phyloP scores from a whole-genome alignment of 2,329 filamentous ascomycete genomes.

The Hymenoscyphus scutula region DNA sequence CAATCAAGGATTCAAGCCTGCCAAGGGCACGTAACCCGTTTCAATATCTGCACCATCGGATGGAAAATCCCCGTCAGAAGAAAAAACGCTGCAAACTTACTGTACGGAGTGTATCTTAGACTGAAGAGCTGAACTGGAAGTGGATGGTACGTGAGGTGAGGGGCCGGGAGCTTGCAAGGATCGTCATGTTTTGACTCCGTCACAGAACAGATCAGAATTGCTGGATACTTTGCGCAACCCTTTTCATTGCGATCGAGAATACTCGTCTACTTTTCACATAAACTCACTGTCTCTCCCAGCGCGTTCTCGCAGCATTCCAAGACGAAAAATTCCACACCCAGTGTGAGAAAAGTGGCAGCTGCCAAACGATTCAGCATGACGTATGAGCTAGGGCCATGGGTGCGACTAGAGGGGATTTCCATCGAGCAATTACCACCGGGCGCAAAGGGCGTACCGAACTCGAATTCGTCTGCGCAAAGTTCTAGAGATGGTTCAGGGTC shows the following conservation, averaged over 20 bases:
- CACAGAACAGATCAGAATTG: slow-evolving; percentile 12
- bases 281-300: background rate
- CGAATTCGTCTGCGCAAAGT: background rate
- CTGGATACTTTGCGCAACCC: slow-evolving; percentile 8
- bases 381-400: slow-evolving; percentile 43
- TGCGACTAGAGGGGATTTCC: slow-evolving; percentile 54
- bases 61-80: background rate
- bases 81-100: background rate
- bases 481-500: slow-evolving; percentile 15
- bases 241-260: background rate
- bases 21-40: background rate
- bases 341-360: background rate
- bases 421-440: slow-evolving; percentile 47
- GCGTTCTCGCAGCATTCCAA: background rate
- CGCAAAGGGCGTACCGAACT: slow-evolving; percentile 26
- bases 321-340: background rate
- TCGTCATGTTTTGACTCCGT: slow-evolving; percentile 15
- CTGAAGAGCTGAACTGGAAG: no score
- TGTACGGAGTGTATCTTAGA: no score
- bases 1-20: background rate
- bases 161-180: slow-evolving; percentile 2
- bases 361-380: slow-evolving; percentile 5
- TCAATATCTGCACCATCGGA: background rate
- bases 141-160: slow-evolving; percentile 5
- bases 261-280: background rate